Evolutionary conservation across 139 green algal species (phyloP).

Genomic region (Chlamydomonas urium): DNA sequence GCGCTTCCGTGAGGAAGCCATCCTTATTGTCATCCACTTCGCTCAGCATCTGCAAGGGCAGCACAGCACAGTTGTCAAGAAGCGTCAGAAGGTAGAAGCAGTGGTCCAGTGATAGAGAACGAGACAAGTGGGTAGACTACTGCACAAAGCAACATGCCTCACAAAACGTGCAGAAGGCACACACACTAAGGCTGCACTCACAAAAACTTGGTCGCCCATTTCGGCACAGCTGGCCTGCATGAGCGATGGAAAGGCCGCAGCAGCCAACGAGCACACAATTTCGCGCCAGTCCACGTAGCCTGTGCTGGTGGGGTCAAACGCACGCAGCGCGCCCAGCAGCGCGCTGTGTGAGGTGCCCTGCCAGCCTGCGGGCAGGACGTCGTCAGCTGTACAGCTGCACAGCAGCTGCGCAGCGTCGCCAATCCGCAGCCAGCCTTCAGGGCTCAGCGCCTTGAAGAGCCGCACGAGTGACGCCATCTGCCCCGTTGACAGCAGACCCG

Average conservation of each 20-base stretch:
- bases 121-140: too few relatives aligned
- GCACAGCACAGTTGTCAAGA: too few relatives aligned
- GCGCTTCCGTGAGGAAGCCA: slow-evolving; percentile 31
- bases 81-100: too few relatives aligned
- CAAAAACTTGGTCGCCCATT: slow-evolving; percentile 34
- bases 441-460: slow-evolving; percentile 21
- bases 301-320: slow-evolving; percentile 41
- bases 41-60: slow-evolving; percentile 27
- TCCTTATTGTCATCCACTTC: slow-evolving; percentile 40
- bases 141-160: too few relatives aligned
- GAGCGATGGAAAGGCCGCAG: slow-evolving; percentile 40
- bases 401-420: slow-evolving; percentile 41
- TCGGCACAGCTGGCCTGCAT: slow-evolving; percentile 30
- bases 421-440: slow-evolving; percentile 38
- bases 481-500: slow-evolving; percentile 33
- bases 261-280: slow-evolving; percentile 39
- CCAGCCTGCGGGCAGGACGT: slow-evolving; percentile 31
- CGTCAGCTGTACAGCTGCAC: slow-evolving; percentile 9
- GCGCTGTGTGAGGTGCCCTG: background rate
- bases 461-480: slow-evolving; percentile 44
- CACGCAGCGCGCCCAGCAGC: slow-evolving; percentile 33
- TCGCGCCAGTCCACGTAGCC: slow-evolving; percentile 58
- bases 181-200: slow-evolving; percentile 15
- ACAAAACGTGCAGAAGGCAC: too few relatives aligned
- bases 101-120: too few relatives aligned